Evolutionary conservation across 495 filamentous ascomycete genomes (phyloP).

Genomic region (Penicillium antarcticum): DNA sequence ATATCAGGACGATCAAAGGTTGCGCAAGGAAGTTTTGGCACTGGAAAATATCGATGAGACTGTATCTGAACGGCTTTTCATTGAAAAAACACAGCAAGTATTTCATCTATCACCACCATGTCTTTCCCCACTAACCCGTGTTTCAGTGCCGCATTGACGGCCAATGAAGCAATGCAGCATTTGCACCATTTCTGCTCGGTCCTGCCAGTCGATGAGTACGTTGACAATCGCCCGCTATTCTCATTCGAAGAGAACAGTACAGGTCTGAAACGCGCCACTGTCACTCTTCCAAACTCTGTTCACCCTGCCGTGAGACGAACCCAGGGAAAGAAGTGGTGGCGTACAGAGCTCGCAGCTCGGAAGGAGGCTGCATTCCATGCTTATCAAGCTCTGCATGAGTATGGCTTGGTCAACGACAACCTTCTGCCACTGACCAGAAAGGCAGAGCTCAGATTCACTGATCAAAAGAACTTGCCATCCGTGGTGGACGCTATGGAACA

Average conservation of each 20-base stretch:
- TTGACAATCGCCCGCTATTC: constrained; percentile 49
- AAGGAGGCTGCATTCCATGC: constrained; percentile 85
- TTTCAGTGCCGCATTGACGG: constrained; percentile 67
- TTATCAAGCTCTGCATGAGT: constrained; percentile 65
- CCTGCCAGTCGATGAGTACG: constrained; percentile 54
- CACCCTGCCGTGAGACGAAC: constrained; percentile 57
- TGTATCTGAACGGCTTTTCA: constrained; percentile 40
- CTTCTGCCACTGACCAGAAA: constrained; percentile 58
- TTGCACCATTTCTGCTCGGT: constrained; percentile 79
- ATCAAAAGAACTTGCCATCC: constrained; percentile 13
- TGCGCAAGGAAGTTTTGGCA: constrained; percentile 39
- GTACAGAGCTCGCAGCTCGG: constrained; percentile 68
- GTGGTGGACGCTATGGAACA: constrained; percentile 51
- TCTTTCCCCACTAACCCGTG: background rate
- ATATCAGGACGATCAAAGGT: constrained; percentile 68
- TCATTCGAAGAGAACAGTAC: constrained; percentile 28
- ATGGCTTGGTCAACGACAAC: constrained; percentile 73
- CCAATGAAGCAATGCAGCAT: constrained; percentile 68
- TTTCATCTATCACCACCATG: background rate
- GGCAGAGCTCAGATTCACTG: constrained; percentile 14
- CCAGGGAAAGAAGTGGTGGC: constrained; percentile 55
- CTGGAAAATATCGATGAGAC: constrained; percentile 50
- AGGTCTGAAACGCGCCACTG: constrained; percentile 27
- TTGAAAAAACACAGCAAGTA: constrained; percentile 52
- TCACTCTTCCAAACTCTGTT: constrained; percentile 71